These are phyloP conservation scores for Amylostereum areolatum DNA, from an alignment of 1,284 basidiomycete genomes.

Conservation along the genomic window DNA sequence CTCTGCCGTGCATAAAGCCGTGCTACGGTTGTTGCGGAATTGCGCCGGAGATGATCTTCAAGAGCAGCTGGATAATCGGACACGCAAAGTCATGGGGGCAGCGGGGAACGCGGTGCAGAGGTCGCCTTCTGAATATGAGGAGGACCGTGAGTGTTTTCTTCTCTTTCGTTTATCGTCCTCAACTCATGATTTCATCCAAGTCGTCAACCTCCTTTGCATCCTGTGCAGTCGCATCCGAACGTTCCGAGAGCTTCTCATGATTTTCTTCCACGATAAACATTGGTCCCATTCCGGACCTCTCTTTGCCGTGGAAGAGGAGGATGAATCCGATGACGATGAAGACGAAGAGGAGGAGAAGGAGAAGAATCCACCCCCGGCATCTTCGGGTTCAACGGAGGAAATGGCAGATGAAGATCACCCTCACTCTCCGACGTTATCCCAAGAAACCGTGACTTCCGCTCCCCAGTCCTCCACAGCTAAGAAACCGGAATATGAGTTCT, in stretches of 20 bases:
- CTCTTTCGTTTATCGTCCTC: not conserved
- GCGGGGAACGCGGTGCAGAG: constrained; percentile 63
- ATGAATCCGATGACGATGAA: constrained; percentile 49
- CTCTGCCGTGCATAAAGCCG: constrained; percentile 84
- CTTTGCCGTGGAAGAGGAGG: constrained; percentile 64
- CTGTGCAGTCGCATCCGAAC: constrained; percentile 87
- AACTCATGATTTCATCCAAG: constrained; percentile 27
- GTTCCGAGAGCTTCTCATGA: constrained; percentile 87
- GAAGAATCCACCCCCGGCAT: not conserved
- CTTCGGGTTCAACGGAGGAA: too few relatives aligned
- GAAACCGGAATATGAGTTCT: constrained; percentile 89
- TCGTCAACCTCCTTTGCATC: constrained; percentile 88
- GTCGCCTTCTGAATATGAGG: constrained; percentile 78
- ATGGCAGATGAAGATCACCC: constrained; percentile 1
- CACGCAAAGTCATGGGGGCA: constrained; percentile 68
- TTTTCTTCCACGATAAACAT: constrained; percentile 92
- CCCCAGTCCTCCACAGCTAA: constrained; percentile 38
- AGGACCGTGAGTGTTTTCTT: constrained; percentile 58
- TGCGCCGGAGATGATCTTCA: constrained; percentile 90
- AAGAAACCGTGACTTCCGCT: constrained; percentile 49
- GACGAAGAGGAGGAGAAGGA: constrained; percentile 38
- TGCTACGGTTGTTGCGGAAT: constrained; percentile 78
- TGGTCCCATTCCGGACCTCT: constrained; percentile 70
- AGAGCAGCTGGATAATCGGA: constrained; percentile 73
- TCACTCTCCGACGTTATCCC: constrained; percentile 55